Base-by-base conservation (phyloP, 1,284 basidiomycete genomes). In the Gastroboletus turbinatus region DNA sequence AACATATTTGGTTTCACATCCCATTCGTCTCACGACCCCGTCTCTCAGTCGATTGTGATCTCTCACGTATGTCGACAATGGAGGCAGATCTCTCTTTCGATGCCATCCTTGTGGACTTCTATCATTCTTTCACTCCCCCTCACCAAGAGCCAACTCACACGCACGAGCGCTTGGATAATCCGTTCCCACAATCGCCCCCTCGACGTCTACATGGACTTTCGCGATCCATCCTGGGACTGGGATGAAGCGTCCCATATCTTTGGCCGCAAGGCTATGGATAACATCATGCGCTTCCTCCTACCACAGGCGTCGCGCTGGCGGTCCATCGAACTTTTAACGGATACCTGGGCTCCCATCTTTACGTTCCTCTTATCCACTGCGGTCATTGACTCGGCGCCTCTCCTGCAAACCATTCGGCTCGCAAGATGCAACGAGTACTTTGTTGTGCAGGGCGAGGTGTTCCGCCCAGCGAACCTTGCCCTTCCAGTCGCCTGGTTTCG, bases 291-390 rank as follows among this genome's bases (percentile, higher is more conserved):
- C 14, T 65, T 78, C 32, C 68, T 84, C 13, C 58, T 78, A 10
- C 74, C 75, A 14, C 77, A 79, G 17, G 72, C 73, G 11, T 49
- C 60, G 16, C 76, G 80, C 45, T 84, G 82, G 82, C 67, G 71
- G 46, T 67, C 59, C 10, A 51, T 84, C 45, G 76, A 79, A 52
- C 67, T 84, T 25, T 67, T 81, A 42, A 76, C 80, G 1, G 82
- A 84, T 57, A 84, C 80, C 4, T 84, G 82, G 82, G 71, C 71
- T 5, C 82, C 82, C 14, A 77, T 84, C 8, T 77, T 77, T 60
- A 69, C 74, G 5, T 82, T 84, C 60, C 73, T 84, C 9, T 69
- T 69, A 44, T 70, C 68, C 44, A 76, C 76, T 4, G 63, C 63
- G 8, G 57, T 64, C 7, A 64, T 74, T 29, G 59, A 63, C 17